phyloP scores from a whole-genome alignment of 2,329 filamentous ascomycete genomes.

The Microdochium nivale region DNA sequence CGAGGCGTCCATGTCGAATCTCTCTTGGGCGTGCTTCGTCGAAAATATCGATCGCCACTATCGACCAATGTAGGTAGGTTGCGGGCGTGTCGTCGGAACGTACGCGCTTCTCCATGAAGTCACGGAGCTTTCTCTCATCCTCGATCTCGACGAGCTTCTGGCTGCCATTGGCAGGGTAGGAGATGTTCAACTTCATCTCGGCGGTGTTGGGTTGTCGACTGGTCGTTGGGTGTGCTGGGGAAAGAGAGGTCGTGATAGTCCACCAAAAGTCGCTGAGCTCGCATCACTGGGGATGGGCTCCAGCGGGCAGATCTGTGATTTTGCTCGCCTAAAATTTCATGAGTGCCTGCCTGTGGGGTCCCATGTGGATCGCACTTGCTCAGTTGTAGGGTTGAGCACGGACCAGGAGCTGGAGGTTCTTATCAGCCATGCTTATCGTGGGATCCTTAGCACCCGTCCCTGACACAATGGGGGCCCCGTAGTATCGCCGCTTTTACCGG shows the following conservation, averaged over 20 bases:
- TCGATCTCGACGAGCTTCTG: conserved; percentile 99
- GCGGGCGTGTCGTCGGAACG: conserved; percentile 28
- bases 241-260: neutral
- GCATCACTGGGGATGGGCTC: conserved; percentile 6
- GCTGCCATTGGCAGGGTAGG: conserved; percentile 97
- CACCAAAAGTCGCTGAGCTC: conserved; percentile 2
- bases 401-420: neutral
- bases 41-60: neutral
- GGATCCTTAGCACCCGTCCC: neutral
- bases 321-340: conserved; percentile 21
- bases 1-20: neutral
- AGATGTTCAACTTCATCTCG: conserved; percentile 69
- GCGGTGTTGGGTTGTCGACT: conserved; percentile 28
- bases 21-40: neutral
- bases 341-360: conserved; percentile 1
- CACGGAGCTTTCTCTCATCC: conserved; percentile 97
- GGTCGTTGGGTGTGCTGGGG: conserved; percentile 14
- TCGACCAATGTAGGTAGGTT: neutral
- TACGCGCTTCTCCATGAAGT: conserved; percentile 98
- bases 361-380: neutral
- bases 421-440: neutral
- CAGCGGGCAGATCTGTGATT: conserved; percentile 15
- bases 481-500: neutral
- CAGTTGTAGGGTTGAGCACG: neutral
- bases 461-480: no score